Evolutionary conservation across 495 filamentous ascomycete genomes (phyloP).

Genomic region (Coniosporium apollinis): DNA sequence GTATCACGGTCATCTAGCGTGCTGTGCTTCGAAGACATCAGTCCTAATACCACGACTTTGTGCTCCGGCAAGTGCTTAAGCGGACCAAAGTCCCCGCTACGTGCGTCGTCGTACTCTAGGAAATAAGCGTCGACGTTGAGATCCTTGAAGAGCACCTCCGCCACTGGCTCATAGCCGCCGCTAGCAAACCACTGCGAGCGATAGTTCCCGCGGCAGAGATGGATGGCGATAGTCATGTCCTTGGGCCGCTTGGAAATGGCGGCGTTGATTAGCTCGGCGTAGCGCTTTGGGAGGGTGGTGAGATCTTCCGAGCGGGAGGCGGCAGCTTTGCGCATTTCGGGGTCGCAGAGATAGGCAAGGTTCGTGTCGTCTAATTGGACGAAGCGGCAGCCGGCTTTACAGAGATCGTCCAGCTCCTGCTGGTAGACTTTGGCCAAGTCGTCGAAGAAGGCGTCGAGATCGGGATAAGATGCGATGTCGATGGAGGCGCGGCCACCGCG

Average conservation of each 20-base stretch:
- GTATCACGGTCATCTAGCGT: constrained; percentile 58
- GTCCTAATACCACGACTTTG: constrained; percentile 63
- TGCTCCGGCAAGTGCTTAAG: constrained; percentile 51
- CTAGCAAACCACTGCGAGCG: constrained; percentile 62
- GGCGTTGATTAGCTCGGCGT: constrained; percentile 41
- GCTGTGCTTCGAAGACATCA: constrained; percentile 58
- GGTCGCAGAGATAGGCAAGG: constrained; percentile 24
- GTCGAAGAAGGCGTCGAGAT: constrained; percentile 20
- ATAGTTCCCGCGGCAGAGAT: constrained; percentile 71
- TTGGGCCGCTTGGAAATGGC: constrained; percentile 13
- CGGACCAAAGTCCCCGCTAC: constrained; percentile 64
- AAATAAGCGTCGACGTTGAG: constrained; percentile 67
- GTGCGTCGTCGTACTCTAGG: constrained; percentile 65
- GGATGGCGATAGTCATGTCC: constrained; percentile 35
- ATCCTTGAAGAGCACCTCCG: constrained; percentile 59
- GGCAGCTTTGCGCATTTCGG: constrained; percentile 35
- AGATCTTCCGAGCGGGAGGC: constrained; percentile 58
- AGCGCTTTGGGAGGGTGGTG: constrained; percentile 62
- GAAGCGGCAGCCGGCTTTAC: constrained; percentile 12
- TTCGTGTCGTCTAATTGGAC: constrained; percentile 20
- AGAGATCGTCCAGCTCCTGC: constrained; percentile 16
- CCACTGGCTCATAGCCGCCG: constrained; percentile 67
- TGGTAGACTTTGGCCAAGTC: constrained; percentile 23
- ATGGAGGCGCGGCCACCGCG: constrained; percentile 16
- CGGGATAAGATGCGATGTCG: constrained; percentile 15